phyloP scores from a whole-genome alignment of 2,329 filamentous ascomycete species.

The Nigrospora oryzae region DNA sequence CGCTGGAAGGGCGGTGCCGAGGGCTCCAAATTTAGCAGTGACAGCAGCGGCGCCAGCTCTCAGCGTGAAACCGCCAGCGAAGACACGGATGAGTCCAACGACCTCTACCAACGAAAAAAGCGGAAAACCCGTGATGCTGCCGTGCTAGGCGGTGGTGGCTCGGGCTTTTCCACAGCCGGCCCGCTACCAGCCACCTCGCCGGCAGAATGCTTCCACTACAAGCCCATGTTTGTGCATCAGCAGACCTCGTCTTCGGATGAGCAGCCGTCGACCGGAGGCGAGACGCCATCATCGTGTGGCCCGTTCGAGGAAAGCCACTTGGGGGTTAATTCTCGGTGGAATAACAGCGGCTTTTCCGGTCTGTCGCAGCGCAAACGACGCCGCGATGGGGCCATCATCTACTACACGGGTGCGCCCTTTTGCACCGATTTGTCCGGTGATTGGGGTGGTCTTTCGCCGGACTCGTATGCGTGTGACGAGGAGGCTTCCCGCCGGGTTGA shows the following conservation, averaged over 20 bases:
- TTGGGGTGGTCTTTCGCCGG: conserved; percentile 36
- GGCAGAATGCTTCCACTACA: conserved; percentile 49
- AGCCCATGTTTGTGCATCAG: conserved; percentile 50
- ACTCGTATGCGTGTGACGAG: conserved; percentile 20
- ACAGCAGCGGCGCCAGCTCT: conserved; percentile 44
- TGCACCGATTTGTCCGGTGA: conserved; percentile 74
- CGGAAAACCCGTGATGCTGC: conserved; percentile 30
- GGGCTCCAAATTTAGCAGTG: conserved; percentile 57
- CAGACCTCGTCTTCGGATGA: conserved; percentile 32
- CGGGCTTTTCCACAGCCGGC: conserved; percentile 31
- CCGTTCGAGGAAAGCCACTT: conserved; percentile 38
- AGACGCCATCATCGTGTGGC: conserved; percentile 31
- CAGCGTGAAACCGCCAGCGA: conserved; percentile 39
- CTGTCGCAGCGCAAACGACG: conserved; percentile 41
- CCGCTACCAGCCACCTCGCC: conserved; percentile 26
- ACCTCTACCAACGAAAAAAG: conserved; percentile 33
- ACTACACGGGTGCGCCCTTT: conserved; percentile 73
- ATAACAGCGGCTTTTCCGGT: conserved; percentile 34
- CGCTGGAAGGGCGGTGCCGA: conserved; percentile 67
- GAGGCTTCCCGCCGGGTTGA: conserved; percentile 11
- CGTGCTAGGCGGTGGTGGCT: conserved; percentile 24
- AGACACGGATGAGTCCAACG: conserved; percentile 34
- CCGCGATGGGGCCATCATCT: conserved; percentile 70
- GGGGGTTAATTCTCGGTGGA: conserved; percentile 35
- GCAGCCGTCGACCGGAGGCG: conserved; percentile 27